Conservation (phyloP, 345 rosid species). For the Ricinus communis region DNA sequence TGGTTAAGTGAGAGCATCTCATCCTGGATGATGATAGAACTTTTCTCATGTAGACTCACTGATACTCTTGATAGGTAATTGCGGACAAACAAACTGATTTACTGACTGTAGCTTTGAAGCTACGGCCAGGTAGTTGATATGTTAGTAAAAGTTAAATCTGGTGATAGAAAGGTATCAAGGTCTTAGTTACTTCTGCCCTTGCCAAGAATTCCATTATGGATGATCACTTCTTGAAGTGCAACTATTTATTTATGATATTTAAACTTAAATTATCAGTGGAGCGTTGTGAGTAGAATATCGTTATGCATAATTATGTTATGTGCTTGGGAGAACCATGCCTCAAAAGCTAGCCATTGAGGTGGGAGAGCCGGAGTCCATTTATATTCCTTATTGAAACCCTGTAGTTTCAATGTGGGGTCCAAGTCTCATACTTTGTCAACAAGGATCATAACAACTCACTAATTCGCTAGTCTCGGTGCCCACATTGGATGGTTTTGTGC, state of each 20-base stretch:
- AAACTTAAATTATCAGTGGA: not conserved
- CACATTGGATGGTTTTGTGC: too few relatives aligned
- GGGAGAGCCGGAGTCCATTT: too few relatives aligned
- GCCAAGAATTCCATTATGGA: too few relatives aligned
- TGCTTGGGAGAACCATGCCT: too few relatives aligned
- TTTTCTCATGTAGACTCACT: not conserved
- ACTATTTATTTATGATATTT: not conserved
- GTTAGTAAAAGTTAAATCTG: not conserved
- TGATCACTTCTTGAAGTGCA: not conserved
- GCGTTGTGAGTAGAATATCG: not conserved
- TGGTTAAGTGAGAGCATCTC: not conserved
- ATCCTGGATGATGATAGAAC: not conserved
- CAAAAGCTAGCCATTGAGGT: too few relatives aligned
- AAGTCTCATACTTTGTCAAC: too few relatives aligned
- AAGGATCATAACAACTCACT: too few relatives aligned
- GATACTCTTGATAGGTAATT: not conserved
- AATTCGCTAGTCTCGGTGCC: too few relatives aligned
- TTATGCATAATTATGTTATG: constrained; percentile 1
- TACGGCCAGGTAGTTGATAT: constrained; percentile 4
- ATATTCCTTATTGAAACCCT: too few relatives aligned
- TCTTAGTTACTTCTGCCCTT: too few relatives aligned
- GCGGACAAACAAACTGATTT: not conserved
- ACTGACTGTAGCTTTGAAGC: not conserved
- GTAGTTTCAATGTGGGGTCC: too few relatives aligned
- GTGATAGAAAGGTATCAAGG: not conserved